Conservation (phyloP, 768 basidiomycete species). For the Neoboletus magnificus region DNA sequence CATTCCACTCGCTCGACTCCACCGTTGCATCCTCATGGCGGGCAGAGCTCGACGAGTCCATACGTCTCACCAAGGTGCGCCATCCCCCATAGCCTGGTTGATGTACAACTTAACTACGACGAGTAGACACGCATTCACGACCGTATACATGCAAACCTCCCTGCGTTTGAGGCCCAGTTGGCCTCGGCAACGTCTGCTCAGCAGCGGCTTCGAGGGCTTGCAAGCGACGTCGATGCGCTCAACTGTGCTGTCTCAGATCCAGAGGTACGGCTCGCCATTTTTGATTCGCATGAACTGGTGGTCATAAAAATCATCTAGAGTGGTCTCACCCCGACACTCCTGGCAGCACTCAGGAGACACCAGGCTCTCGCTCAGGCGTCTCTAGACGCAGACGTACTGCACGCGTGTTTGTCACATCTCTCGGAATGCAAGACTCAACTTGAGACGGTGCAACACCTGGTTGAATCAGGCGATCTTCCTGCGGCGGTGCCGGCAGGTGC, state of each 20-base stretch:
- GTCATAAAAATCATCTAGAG: constrained; percentile 41
- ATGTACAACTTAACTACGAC: constrained; percentile 5
- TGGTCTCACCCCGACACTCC: constrained; percentile 61
- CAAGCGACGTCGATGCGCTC: constrained; percentile 51
- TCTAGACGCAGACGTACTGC: constrained; percentile 48
- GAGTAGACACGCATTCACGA: constrained; percentile 65
- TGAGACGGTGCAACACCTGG: constrained; percentile 41
- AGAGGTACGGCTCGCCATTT: constrained; percentile 44
- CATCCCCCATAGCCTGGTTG: not conserved
- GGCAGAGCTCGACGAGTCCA: constrained; percentile 66
- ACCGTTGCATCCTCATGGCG: constrained; percentile 67
- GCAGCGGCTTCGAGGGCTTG: constrained; percentile 50
- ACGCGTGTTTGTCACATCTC: constrained; percentile 54
- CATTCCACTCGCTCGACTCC: constrained; percentile 55
- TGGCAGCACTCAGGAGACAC: constrained; percentile 57
- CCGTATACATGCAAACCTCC: constrained; percentile 62
- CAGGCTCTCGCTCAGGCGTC: constrained; percentile 60
- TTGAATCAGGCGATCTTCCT: constrained; percentile 57
- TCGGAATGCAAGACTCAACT: constrained; percentile 49
- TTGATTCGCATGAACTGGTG: constrained; percentile 3
- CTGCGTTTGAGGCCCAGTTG: constrained; percentile 62
- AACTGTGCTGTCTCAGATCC: constrained; percentile 50
- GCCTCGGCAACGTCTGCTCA: constrained; percentile 63
- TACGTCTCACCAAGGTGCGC: constrained; percentile 65
- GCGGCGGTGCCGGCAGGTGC: constrained; percentile 52